phyloP scores from a whole-genome alignment of 106 monocot genomes.

The Vanilla planifolia region DNA sequence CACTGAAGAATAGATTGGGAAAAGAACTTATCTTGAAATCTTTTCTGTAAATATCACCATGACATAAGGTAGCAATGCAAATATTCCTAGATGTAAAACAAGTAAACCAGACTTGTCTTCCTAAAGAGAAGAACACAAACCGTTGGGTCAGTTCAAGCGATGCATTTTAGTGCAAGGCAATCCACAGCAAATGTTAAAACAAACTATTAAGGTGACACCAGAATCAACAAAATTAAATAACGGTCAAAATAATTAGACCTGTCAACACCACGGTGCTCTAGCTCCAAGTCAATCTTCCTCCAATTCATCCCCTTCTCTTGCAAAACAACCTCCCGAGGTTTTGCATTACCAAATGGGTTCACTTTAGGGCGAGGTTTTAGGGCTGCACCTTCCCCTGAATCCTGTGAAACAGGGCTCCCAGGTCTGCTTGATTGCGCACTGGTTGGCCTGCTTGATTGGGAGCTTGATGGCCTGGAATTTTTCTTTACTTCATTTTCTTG shows the following conservation, averaged over 20 bases:
- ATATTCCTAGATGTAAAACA: too few relatives aligned
- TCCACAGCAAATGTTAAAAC: neutral
- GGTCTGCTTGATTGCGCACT: constrained; percentile 81
- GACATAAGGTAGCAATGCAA: too few relatives aligned
- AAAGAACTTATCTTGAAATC: too few relatives aligned
- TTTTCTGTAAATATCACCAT: too few relatives aligned
- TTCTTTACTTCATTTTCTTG: constrained; percentile 51
- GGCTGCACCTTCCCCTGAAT: constrained; percentile 21
- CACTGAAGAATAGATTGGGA: too few relatives aligned
- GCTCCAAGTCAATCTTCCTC: constrained; percentile 88
- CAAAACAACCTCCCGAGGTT: constrained; percentile 79
- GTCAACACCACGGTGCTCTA: constrained; percentile 70
- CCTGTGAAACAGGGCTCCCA: constrained; percentile 47
- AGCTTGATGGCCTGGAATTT: constrained; percentile 57
- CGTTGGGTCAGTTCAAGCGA: neutral
- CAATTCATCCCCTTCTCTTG: constrained; percentile 79
- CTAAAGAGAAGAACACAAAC: neutral
- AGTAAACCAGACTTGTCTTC: too few relatives aligned
- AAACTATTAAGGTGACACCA: neutral
- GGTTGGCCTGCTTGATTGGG: constrained; percentile 82
- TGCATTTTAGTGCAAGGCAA: neutral
- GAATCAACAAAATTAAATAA: neutral
- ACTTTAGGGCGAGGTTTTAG: constrained; percentile 43
- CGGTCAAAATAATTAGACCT: constrained; percentile 36
- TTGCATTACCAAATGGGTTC: constrained; percentile 96